Percentiles rank a stretch among this genome's conserved stretches.
phyloP scores from a whole-genome alignment of 805 yeast species.

The Barnettozyma vustinii region DNA sequence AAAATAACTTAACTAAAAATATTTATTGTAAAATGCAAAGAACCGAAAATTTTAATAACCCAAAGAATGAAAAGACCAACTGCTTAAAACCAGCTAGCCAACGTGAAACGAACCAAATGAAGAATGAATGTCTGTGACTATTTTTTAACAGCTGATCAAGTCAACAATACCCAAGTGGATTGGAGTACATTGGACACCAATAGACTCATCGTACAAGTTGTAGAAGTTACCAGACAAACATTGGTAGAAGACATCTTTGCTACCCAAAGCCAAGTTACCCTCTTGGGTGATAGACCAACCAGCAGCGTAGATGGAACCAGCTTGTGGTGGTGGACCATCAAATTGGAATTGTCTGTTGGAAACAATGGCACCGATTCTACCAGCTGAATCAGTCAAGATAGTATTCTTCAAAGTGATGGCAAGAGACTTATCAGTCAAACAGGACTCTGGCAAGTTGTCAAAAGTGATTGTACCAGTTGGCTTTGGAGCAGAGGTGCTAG shows the following conservation, averaged over 20 bases:
- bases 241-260: constrained; percentile 58
- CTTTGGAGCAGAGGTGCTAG: constrained; percentile 17
- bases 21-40: not conserved
- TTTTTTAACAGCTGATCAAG: constrained; percentile 46
- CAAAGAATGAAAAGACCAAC: not conserved
- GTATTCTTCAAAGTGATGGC: constrained; percentile 48
- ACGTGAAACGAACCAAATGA: constrained; percentile 1
- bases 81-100: not conserved
- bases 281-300: constrained; percentile 58
- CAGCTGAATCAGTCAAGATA: constrained; percentile 50
- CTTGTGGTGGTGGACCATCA: constrained; percentile 85
- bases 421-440: constrained; percentile 45
- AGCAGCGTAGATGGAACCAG: constrained; percentile 64
- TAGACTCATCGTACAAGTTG: constrained; percentile 65
- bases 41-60: constrained; percentile 1
- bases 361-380: constrained; percentile 74
- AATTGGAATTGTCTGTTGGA: constrained; percentile 83
- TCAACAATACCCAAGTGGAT: constrained; percentile 57
- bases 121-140: constrained; percentile 2
- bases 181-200: constrained; percentile 58
- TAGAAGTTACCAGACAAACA: constrained; percentile 73
- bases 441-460: constrained; percentile 31
- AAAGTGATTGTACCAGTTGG: constrained; percentile 24
- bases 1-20: too few species aligned
- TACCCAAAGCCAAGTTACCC: constrained; percentile 60